Evolutionary conservation across 139 green algal genomes (phyloP), one percentile per base, ranked within the genome.

Genomic region (Nannochloris sp.): DNA sequence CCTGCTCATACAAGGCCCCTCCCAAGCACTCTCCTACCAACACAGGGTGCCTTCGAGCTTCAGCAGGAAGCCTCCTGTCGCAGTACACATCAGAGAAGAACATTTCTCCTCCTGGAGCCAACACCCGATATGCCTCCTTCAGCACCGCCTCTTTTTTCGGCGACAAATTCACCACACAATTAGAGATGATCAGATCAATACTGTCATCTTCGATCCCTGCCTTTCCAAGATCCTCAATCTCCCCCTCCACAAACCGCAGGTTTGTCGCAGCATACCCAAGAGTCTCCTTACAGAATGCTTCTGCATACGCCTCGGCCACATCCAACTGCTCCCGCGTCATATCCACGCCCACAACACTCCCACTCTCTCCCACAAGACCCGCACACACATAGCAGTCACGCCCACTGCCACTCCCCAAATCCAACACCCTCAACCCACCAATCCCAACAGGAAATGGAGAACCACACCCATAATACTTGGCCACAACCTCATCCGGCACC

Each of bases 31-130:
- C 93, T 2, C 90, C 90, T 57, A 88, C 79, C 12, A 95, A 63
- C 29, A 78, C 65, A 8, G 59, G 65, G 63, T 77, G 70, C 3
- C 20, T 72, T 58, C 70, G 56, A 30, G 67, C 63, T 56, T 71
- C 33, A 3, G 16, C 48, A 2, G 89, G 86, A 49, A 95, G 70
- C 5, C 87, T 67, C 1, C 91, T 60, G 68, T 95, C 85, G 58
- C 75, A 86, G 73, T 96, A 98, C 3, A 99, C 89, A 70, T 99
- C 93, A 25, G 75, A 90, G 77, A 99, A 97, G 71, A 91, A 92
- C 70, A 99, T 85, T 72, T 99, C 93, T 23, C 93, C 93, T 14
- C 93, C 93, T 0, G 73, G 68, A 3, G 88, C 89, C 49, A 99
- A 82, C 59, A 91, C 89, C 8, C 82, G 74, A 55, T 83, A 87